phyloP scores from a whole-genome alignment of 305 asterid genomes.

The Withania somnifera region DNA sequence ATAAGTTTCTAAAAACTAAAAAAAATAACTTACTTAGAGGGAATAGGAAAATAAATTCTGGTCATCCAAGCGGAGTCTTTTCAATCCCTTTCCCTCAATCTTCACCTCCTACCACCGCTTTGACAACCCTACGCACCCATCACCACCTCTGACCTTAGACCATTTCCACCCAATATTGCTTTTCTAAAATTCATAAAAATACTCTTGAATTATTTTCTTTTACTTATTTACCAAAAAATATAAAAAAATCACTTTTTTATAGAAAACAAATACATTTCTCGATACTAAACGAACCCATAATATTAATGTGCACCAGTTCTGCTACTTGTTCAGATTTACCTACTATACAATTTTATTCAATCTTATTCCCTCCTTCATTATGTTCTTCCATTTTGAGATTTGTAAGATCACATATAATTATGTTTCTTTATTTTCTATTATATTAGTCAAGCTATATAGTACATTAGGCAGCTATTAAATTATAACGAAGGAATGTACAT shows the following conservation, averaged over 20 bases:
- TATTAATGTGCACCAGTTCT: neutral
- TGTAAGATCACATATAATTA: neutral
- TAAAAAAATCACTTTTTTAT: too few species aligned
- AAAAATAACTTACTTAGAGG: too few species aligned
- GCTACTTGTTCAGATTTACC: neutral
- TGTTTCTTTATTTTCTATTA: neutral
- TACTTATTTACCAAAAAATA: too few species aligned
- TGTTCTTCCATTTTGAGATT: neutral
- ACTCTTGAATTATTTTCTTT: too few species aligned
- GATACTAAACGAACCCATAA: neutral
- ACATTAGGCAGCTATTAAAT: neutral
- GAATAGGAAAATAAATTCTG: too few species aligned
- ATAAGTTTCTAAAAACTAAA: too few species aligned
- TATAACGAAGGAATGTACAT: neutral
- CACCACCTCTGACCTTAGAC: too few species aligned
- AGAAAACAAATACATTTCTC: neutral
- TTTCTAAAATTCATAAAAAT: neutral
- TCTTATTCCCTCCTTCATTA: neutral
- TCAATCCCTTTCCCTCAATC: neutral
- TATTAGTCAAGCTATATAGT: neutral
- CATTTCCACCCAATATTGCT: too few species aligned
- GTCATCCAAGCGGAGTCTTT: neutral
- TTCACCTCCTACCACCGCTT: too few species aligned
- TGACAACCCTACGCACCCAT: too few species aligned
- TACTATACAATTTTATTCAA: neutral